A percentile compares a stretch with the other conserved stretches of the same genome.
Evolutionary conservation across 2,329 filamentous ascomycete genomes (phyloP).

Genomic region (Albophoma yamanashiensis): DNA sequence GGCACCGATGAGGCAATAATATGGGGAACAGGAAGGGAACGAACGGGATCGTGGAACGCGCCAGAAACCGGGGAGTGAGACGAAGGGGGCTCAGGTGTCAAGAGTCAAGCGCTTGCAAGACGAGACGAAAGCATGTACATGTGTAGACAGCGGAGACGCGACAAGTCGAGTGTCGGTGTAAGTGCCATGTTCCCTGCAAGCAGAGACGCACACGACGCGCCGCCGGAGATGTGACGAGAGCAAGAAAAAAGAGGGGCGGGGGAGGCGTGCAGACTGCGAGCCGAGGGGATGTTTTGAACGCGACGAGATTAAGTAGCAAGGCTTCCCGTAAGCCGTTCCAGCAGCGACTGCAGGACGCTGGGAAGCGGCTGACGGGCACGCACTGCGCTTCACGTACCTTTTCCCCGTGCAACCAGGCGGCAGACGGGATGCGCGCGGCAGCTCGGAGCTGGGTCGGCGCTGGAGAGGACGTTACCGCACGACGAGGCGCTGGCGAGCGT

Average conservation of each 20-base stretch:
- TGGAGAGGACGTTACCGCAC: conserved; percentile 1
- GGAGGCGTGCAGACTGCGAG: conserved; percentile 2
- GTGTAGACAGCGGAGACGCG: background rate
- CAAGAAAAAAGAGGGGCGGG: conserved; percentile 5
- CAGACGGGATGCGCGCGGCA: conserved; percentile 1
- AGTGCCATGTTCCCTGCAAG: conserved; percentile 6
- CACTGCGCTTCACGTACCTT: conserved; percentile 2
- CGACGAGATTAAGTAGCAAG: background rate
- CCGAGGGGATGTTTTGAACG: conserved; percentile 1
- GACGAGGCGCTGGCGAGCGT: conserved; percentile 9
- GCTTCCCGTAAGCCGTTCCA: background rate
- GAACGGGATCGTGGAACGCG: no score
- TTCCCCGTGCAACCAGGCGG: background rate
- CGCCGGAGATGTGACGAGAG: background rate
- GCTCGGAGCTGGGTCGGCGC: conserved; percentile 1
- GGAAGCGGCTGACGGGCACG: conserved; percentile 2
- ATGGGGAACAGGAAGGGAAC: background rate
- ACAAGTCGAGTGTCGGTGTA: conserved; percentile 9
- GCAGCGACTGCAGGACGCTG: conserved; percentile 2
- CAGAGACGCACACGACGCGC: background rate
- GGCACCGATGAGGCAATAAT: background rate
- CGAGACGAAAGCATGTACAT: background rate
- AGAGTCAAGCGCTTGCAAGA: background rate
- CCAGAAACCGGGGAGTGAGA: background rate
- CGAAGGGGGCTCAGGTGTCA: conserved; percentile 1